phyloP scores from a whole-genome alignment of 768 basidiomycete species.

The Candolleomyces efflorescens region DNA sequence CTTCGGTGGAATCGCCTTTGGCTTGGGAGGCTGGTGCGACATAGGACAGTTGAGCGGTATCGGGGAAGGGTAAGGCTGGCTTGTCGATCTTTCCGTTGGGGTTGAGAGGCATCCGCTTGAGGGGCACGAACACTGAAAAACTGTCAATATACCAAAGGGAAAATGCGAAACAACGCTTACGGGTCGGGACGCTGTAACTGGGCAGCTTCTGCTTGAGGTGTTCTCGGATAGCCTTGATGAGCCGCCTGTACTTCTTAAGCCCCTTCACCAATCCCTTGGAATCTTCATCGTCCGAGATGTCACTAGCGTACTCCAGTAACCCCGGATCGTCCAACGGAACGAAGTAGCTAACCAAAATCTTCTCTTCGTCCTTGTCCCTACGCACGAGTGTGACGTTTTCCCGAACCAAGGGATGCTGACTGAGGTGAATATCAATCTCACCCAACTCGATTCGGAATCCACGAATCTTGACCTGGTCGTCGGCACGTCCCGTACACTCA shows the following conservation, averaged over 20 bases:
- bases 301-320: conserved; percentile 69
- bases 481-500: conserved; percentile 95
- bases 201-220: conserved; percentile 96
- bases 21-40: conserved; percentile 36
- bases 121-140: conserved; percentile 84
- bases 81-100: conserved; percentile 99
- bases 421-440: conserved; percentile 95
- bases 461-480: conserved; percentile 99
- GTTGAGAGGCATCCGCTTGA: conserved; percentile 94
- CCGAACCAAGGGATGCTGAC: conserved; percentile 88
- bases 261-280: conserved; percentile 63
- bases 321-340: conserved; percentile 75
- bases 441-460: conserved; percentile 97
- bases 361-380: conserved; percentile 98
- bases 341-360: conserved; percentile 96
- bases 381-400: conserved; percentile 98
- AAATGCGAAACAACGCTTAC: conserved; percentile 43
- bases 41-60: conserved; percentile 70
- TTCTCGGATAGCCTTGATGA: conserved; percentile 93
- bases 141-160: not conserved
- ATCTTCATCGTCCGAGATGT: conserved; percentile 52
- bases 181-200: conserved; percentile 86
- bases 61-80: conserved; percentile 96
- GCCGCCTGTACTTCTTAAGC: conserved; percentile 76
- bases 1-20: conserved; percentile 63